Conservation (phyloP, 2,329 filamentous ascomycete species). For the Gnomoniopsis smithogilvyi region DNA sequence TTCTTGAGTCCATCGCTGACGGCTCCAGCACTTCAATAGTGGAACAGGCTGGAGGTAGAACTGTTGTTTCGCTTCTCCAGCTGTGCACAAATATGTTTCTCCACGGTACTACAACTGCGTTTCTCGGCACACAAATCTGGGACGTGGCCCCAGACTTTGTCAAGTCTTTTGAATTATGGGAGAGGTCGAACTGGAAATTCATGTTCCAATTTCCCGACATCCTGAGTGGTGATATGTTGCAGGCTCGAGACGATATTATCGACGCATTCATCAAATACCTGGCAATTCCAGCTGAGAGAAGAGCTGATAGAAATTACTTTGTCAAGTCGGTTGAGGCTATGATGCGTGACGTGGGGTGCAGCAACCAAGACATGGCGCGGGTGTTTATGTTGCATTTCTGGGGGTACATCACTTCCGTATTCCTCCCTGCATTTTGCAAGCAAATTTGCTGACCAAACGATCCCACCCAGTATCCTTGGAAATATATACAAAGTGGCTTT, state of each 20-base stretch:
- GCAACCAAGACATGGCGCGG: background rate
- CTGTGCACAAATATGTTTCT: background rate
- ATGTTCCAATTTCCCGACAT: conserved; percentile 2
- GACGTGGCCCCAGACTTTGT: background rate
- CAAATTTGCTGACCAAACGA: background rate
- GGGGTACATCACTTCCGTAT: background rate
- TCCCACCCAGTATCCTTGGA: background rate
- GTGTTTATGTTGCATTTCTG: conserved; percentile 3
- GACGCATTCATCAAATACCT: background rate
- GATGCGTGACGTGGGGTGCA: conserved; percentile 3
- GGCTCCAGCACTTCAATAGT: background rate
- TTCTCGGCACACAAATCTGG: conserved; percentile 2
- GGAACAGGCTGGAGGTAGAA: background rate
- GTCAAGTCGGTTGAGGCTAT: conserved; percentile 6
- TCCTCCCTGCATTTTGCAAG: background rate
- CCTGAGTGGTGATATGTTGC: background rate
- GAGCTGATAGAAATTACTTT: background rate
- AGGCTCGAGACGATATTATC: conserved; percentile 2
- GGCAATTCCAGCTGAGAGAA: background rate
- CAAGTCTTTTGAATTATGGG: background rate
- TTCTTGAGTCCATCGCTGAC: background rate
- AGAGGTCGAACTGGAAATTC: conserved; percentile 2
- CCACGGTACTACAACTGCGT: background rate
- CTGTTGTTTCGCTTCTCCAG: background rate
- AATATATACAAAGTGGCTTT: conserved; percentile 26